phyloP scores from a whole-genome alignment of 495 filamentous ascomycete genomes.

The Aspergillus funiculosus region DNA sequence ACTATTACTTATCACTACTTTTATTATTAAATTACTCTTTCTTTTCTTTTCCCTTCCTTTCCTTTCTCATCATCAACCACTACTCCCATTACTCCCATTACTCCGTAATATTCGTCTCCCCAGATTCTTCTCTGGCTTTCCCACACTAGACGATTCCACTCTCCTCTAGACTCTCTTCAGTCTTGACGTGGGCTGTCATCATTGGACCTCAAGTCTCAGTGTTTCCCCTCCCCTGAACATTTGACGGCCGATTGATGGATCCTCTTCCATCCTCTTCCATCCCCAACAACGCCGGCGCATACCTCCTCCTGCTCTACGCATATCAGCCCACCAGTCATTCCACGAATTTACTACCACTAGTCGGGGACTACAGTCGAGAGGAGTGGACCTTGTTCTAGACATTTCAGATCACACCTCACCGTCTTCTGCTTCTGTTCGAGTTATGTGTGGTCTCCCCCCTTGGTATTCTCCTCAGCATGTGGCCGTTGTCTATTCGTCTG shows the following conservation, averaged over 20 bases:
- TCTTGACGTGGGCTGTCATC: conserved; percentile 38
- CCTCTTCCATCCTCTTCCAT: not conserved
- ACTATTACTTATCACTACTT: conserved; percentile 5
- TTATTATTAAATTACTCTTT: conserved; percentile 6
- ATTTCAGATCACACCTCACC: conserved; percentile 19
- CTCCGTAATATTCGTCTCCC: too few species aligned
- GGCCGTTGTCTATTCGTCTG: conserved; percentile 38
- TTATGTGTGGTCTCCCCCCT: conserved; percentile 22
- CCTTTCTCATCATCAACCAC: conserved; percentile 7
- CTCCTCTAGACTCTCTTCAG: not conserved
- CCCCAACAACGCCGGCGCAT: not conserved
- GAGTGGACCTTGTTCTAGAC: conserved; percentile 33
- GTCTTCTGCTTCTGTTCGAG: conserved; percentile 17
- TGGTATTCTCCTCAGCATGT: conserved; percentile 35
- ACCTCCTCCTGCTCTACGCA: conserved; percentile 1
- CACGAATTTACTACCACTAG: not conserved
- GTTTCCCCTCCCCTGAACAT: conserved; percentile 26
- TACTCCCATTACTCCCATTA: too few species aligned
- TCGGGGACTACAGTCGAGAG: conserved; percentile 3
- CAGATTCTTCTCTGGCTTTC: conserved; percentile 14
- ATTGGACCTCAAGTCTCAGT: conserved; percentile 38
- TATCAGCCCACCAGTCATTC: conserved; percentile 5
- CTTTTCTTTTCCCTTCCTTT: conserved; percentile 1
- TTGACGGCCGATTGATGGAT: conserved; percentile 3
- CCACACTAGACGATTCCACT: conserved; percentile 15